Conservation (phyloP, 2,329 filamentous ascomycete genomes). For the Arthrocladium fulminans region DNA sequence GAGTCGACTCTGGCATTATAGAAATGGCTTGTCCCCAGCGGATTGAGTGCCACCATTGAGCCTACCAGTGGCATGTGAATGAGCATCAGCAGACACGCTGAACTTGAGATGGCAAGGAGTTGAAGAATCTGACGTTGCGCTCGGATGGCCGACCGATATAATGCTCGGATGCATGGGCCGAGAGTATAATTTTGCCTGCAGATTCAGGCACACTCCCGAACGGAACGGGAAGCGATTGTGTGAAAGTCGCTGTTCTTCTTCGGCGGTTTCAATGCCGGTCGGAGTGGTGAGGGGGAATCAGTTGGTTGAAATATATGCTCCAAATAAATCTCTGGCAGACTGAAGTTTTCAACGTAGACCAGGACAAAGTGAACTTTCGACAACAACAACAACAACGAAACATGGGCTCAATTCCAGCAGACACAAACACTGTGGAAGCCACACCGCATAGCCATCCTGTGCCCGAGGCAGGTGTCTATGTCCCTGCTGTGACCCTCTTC, state of each 20-base stretch:
- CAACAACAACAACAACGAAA: neutral
- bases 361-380: neutral
- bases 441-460: slow-evolving; percentile 15
- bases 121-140: neutral
- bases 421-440: neutral
- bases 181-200: neutral
- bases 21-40: slow-evolving; percentile 28
- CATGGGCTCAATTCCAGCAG: slow-evolving; percentile 15
- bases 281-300: neutral
- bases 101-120: neutral
- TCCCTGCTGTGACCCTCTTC: slow-evolving; percentile 48
- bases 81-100: neutral
- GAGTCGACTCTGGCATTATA: slow-evolving; percentile 34
- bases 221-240: neutral
- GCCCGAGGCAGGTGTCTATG: slow-evolving; percentile 42
- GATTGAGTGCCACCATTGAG: slow-evolving; percentile 1
- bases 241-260: neutral
- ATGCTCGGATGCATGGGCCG: neutral
- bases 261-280: neutral
- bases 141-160: neutral
- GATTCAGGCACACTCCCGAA: neutral
- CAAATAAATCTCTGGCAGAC: no score
- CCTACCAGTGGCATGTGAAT: no score
- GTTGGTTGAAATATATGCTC: no score
- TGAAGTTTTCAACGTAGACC: neutral